phyloP scores from a whole-genome alignment of 768 basidiomycete genomes.

The Tubosaeta sp. region DNA sequence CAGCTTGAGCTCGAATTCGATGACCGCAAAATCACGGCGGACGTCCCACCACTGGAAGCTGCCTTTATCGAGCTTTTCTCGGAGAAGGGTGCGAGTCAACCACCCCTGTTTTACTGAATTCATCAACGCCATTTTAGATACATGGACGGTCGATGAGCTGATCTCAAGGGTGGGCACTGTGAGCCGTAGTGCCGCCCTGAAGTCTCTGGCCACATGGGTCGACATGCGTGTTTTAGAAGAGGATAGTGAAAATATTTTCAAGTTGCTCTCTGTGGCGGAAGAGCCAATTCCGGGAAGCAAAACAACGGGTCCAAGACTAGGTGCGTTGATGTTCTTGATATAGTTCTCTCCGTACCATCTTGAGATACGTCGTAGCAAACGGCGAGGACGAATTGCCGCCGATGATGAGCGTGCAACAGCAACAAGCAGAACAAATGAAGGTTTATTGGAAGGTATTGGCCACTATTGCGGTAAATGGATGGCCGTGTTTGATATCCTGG shows the following conservation, averaged over 20 bases:
- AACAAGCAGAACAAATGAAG: slow-evolving; percentile 81
- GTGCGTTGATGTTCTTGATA: slow-evolving; percentile 11
- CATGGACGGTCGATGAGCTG: slow-evolving; percentile 71
- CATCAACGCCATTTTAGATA: slow-evolving; percentile 36
- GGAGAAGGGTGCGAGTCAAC: slow-evolving; percentile 46
- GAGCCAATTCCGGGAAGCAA: slow-evolving; percentile 33
- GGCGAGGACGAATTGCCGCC: slow-evolving; percentile 47
- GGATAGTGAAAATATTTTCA: slow-evolving; percentile 54
- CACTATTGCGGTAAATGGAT: not conserved
- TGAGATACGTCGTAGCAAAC: slow-evolving; percentile 17
- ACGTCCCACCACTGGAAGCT: slow-evolving; percentile 86
- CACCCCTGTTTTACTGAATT: not conserved
- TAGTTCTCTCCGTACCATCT: not conserved
- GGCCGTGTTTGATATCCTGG: slow-evolving; percentile 1
- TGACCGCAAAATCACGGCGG: slow-evolving; percentile 70
- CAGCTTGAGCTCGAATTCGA: slow-evolving; percentile 75
- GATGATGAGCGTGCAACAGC: slow-evolving; percentile 58
- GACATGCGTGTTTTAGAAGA: slow-evolving; percentile 79
- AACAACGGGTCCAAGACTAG: slow-evolving; percentile 19
- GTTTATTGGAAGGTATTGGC: slow-evolving; percentile 77
- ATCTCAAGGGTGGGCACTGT: slow-evolving; percentile 58
- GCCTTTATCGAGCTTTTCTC: slow-evolving; percentile 86
- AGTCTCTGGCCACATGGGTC: slow-evolving; percentile 80
- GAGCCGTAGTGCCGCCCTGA: slow-evolving; percentile 60
- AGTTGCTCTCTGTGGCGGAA: slow-evolving; percentile 60